Percentiles rank a stretch among this genome's conserved stretches.
phyloP scores from a whole-genome alignment of 78 protist genomes.

The Planoprotostelium fungivorum region DNA sequence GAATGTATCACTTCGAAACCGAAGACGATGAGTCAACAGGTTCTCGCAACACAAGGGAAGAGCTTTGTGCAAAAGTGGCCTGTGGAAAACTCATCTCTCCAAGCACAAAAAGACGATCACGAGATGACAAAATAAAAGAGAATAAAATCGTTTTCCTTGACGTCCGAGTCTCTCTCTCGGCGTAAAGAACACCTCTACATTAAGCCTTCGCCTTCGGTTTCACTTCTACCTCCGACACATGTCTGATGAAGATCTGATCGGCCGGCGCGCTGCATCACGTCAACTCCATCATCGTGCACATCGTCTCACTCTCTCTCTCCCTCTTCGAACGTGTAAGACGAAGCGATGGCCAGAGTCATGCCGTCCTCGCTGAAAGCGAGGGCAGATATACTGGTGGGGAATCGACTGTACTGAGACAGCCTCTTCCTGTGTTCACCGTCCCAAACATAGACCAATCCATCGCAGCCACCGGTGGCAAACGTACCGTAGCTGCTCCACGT shows the following conservation, averaged over 20 bases:
- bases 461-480: constrained; percentile 97
- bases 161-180: no score
- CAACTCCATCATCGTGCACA: background rate
- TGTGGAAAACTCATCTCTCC: no score
- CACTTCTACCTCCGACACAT: background rate
- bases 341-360: constrained; percentile 80
- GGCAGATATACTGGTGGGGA: constrained; percentile 69
- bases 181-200: no score
- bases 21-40: no score
- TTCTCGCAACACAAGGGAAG: no score
- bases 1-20: no score
- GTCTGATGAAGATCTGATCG: background rate
- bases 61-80: no score
- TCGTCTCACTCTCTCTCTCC: constrained; percentile 77
- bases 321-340: constrained; percentile 84
- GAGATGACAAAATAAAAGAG: no score
- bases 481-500: constrained; percentile 55
- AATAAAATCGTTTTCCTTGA: no score
- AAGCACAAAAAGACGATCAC: no score
- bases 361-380: constrained; percentile 76
- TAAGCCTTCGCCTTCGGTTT: background rate
- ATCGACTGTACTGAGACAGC: constrained; percentile 37
- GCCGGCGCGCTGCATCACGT: background rate
- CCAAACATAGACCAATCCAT: constrained; percentile 88
- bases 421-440: constrained; percentile 77